Percentiles rank a stretch among this genome's conserved stretches.
Conservation (phyloP, 257 asterid species). For the Fraxinus anomala region DNA sequence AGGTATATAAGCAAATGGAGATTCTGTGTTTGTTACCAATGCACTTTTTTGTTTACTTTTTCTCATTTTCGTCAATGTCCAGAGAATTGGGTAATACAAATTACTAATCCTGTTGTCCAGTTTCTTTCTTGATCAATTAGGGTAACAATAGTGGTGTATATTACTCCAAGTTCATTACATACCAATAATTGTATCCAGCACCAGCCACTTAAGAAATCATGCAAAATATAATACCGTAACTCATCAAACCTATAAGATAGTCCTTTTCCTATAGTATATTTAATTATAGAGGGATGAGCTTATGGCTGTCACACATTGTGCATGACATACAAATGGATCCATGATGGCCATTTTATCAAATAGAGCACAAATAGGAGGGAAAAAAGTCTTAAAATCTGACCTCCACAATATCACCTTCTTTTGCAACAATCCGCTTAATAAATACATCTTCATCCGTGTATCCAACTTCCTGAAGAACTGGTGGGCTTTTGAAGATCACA, state of each 20-base stretch:
- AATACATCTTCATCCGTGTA: constrained; percentile 91
- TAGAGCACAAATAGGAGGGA: not conserved
- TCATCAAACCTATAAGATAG: not conserved
- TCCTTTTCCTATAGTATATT: not conserved
- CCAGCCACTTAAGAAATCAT: not conserved
- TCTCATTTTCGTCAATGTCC: not conserved
- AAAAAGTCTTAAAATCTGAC: constrained; percentile 36
- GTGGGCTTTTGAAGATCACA: constrained; percentile 89
- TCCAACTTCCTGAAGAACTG: constrained; percentile 92
- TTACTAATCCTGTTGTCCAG: not conserved
- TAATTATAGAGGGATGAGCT: not conserved
- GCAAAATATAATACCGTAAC: not conserved
- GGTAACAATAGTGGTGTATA: not conserved
- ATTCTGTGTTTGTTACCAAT: constrained; percentile 11
- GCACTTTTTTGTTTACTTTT: not conserved
- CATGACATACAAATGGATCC: not conserved
- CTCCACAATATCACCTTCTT: constrained; percentile 88
- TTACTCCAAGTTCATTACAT: not conserved
- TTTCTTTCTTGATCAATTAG: constrained; percentile 11
- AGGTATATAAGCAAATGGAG: constrained; percentile 6
- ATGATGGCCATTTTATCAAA: not conserved
- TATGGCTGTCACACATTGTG: not conserved
- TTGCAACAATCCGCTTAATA: constrained; percentile 85
- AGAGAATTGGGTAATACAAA: not conserved
- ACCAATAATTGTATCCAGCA: not conserved